Conservation (phyloP, 331 rosid species). For the Malus hybrid region DNA sequence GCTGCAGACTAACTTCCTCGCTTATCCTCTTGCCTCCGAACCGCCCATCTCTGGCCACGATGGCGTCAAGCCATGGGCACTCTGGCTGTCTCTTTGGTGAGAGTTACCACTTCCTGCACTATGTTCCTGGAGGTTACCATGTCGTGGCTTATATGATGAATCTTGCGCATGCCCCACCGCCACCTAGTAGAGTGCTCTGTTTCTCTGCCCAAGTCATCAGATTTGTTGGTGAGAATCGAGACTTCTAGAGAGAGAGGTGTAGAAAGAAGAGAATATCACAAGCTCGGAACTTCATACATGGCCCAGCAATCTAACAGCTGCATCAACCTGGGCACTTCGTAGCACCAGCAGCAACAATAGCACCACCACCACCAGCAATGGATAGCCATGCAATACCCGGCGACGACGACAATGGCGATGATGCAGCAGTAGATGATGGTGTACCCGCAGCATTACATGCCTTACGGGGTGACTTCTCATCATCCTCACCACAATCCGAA, state of each 20-base stretch:
- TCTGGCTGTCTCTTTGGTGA: no score
- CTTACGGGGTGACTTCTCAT: conserved; percentile 30
- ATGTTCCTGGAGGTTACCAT: no score
- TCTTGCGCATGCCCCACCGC: no score
- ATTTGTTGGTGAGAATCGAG: no score
- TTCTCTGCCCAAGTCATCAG: no score
- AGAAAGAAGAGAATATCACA: background rate
- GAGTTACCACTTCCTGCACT: no score
- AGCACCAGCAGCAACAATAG: conserved; percentile 2
- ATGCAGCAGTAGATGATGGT: conserved; percentile 97
- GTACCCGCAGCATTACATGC: conserved; percentile 81
- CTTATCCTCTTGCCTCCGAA: conserved; percentile 54
- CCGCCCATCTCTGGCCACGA: conserved; percentile 9
- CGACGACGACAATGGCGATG: conserved; percentile 87
- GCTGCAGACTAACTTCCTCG: conserved; percentile 62
- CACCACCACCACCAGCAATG: conserved; percentile 46
- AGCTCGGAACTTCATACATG: conserved; percentile 10
- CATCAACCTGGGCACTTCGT: conserved; percentile 36
- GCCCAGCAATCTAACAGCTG: conserved; percentile 41
- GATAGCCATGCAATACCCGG: conserved; percentile 98
- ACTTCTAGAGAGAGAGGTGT: conserved; percentile 4
- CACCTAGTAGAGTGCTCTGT: no score
- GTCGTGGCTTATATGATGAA: no score
- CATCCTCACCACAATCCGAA: conserved; percentile 33
- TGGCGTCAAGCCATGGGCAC: no score